Conservation (phyloP, 1,284 basidiomycete species). For the Sutorius eximius region DNA sequence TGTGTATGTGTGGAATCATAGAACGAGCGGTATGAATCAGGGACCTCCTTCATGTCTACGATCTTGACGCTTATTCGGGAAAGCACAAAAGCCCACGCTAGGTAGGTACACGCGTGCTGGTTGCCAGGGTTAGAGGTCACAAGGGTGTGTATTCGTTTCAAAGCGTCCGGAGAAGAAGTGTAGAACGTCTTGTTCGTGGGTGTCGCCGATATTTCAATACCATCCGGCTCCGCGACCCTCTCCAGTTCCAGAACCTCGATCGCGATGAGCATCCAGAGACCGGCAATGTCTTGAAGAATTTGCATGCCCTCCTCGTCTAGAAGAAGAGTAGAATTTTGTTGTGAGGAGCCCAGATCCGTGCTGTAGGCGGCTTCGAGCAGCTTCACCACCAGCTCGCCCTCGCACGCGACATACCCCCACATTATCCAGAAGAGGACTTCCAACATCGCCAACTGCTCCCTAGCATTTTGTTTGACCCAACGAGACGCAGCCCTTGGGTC, state of each 20-base stretch:
- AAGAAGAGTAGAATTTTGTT: slow-evolving; percentile 66
- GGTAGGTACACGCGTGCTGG: slow-evolving; percentile 66
- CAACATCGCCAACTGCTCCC: slow-evolving; percentile 77
- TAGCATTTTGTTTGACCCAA: slow-evolving; percentile 79
- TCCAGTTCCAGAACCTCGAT: slow-evolving; percentile 83
- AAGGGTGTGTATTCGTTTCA: slow-evolving; percentile 63
- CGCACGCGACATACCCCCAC: slow-evolving; percentile 74
- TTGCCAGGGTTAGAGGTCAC: slow-evolving; percentile 57
- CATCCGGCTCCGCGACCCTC: slow-evolving; percentile 56
- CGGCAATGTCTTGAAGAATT: slow-evolving; percentile 65
- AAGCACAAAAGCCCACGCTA: slow-evolving; percentile 80
- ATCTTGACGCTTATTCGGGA: slow-evolving; percentile 54
- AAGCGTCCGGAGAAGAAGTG: slow-evolving; percentile 51
- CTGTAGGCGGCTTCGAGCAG: slow-evolving; percentile 66
- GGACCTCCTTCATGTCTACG: slow-evolving; percentile 47
- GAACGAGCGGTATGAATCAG: slow-evolving; percentile 53
- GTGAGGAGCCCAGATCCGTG: slow-evolving; percentile 66
- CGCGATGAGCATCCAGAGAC: slow-evolving; percentile 75
- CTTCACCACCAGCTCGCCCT: slow-evolving; percentile 57
- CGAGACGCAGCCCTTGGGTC: slow-evolving; percentile 63
- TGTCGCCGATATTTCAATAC: slow-evolving; percentile 51
- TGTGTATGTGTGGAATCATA: slow-evolving; percentile 54
- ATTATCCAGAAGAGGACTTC: slow-evolving; percentile 86
- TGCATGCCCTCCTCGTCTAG: slow-evolving; percentile 72
- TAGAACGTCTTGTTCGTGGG: slow-evolving; percentile 54